These are phyloP conservation scores for Irineochytrium annulatum DNA, from an alignment of 192 early-diverging fungal species.

Conservation along the genomic window DNA sequence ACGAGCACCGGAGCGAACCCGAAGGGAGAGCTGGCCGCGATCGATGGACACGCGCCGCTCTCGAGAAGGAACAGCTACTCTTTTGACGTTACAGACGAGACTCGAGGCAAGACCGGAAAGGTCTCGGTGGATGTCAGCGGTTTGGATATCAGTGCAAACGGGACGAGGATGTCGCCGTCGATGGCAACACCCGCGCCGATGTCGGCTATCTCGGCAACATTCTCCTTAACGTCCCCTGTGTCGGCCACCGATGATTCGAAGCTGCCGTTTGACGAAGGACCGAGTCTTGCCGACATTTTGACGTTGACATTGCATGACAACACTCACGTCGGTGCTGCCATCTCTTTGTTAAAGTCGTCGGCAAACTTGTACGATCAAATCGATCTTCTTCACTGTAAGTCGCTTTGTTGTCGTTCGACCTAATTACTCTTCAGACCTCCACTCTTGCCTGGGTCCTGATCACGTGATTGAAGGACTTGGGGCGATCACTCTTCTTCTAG, in stretches of 20 bases:
- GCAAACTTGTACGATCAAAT: constrained; percentile 79
- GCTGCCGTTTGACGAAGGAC: background rate
- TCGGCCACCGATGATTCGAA: background rate
- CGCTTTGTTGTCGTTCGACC: background rate
- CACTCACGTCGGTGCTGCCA: constrained; percentile 52
- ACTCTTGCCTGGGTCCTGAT: constrained; percentile 61
- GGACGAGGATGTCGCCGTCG: background rate
- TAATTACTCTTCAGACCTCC: constrained; percentile 38
- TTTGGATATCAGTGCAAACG: background rate
- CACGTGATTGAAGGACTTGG: constrained; percentile 44
- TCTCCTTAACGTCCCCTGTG: background rate
- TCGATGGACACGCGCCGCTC: background rate
- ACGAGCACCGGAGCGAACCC: background rate
- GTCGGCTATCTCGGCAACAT: background rate
- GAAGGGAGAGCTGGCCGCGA: background rate
- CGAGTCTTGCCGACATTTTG: constrained; percentile 27
- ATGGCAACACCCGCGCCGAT: background rate
- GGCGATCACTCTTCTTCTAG: constrained; percentile 59
- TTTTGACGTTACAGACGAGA: constrained; percentile 1
- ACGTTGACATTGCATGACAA: constrained; percentile 67
- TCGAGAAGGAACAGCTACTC: background rate
- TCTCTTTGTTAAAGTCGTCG: constrained; percentile 52
- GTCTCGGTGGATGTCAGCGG: constrained; percentile 3
- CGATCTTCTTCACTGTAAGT: constrained; percentile 66
- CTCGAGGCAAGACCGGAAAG: background rate